These are phyloP conservation scores for Thalassia testudinum DNA, from an alignment of 116 monocot species.

Conservation along the genomic window DNA sequence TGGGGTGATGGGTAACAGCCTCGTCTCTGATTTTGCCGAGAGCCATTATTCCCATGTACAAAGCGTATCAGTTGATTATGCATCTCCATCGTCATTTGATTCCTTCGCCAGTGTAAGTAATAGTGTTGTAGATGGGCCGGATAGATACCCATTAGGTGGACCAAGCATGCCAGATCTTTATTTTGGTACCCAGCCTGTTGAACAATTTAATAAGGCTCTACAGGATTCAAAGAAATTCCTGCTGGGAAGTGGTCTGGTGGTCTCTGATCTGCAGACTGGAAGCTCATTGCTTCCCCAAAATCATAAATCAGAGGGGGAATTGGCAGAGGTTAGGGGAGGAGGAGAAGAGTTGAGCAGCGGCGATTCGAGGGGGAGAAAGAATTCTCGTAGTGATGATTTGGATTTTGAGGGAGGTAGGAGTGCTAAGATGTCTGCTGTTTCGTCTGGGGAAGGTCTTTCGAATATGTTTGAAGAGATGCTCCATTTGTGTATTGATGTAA, in stretches of 20 bases:
- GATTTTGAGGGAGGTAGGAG: constrained; percentile 46
- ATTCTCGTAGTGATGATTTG: constrained; percentile 27
- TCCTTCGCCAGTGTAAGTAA: neutral
- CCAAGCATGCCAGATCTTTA: constrained; percentile 4
- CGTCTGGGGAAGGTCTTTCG: neutral
- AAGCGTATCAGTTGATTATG: neutral
- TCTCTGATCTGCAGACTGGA: constrained; percentile 12
- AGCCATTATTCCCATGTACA: no score
- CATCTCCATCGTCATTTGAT: constrained; percentile 11
- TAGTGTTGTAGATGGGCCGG: neutral
- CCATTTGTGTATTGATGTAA: neutral
- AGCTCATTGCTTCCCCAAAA: neutral
- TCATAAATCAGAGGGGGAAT: no score
- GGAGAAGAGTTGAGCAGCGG: neutral
- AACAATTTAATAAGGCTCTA: constrained; percentile 47
- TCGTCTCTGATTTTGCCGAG: no score
- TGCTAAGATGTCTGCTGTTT: constrained; percentile 45
- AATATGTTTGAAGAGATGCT: constrained; percentile 12
- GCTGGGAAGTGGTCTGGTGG: constrained; percentile 28
- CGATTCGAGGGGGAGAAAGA: constrained; percentile 31
- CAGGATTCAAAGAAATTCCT: constrained; percentile 84
- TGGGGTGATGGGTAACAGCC: no score
- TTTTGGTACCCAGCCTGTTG: constrained; percentile 15
- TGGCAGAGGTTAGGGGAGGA: no score
- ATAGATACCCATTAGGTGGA: neutral